phyloP scores from a whole-genome alignment of 2,329 filamentous ascomycete genomes.

The Cladophialophora exuberans region DNA sequence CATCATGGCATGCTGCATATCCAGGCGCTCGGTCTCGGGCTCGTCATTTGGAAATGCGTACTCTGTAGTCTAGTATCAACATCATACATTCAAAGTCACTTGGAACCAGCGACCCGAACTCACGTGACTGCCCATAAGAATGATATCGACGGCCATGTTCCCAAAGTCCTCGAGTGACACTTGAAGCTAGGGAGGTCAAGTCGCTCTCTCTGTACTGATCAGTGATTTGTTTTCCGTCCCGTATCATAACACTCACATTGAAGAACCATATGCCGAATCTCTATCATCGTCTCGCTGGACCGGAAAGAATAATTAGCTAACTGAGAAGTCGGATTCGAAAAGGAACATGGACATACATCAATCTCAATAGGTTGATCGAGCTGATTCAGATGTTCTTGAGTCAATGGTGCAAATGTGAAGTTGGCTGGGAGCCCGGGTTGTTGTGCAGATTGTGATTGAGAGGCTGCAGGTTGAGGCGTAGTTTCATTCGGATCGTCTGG shows the following conservation, averaged over 20 bases:
- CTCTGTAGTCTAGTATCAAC: not conserved
- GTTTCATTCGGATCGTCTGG: too few species aligned
- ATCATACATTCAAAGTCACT: not conserved
- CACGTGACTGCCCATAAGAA: constrained; percentile 15
- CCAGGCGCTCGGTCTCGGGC: constrained; percentile 44
- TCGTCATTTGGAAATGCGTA: constrained; percentile 44
- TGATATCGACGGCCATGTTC: constrained; percentile 25
- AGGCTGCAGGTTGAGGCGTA: not conserved
- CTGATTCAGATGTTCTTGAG: not conserved
- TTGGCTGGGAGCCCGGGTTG: not conserved
- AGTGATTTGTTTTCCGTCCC: not conserved
- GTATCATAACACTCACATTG: constrained; percentile 3
- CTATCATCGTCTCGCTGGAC: constrained; percentile 2
- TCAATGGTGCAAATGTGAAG: not conserved
- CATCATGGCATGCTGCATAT: constrained; percentile 31
- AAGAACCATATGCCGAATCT: constrained; percentile 23
- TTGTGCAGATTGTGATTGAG: not conserved
- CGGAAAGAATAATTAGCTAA: not conserved
- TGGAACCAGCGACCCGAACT: not conserved
- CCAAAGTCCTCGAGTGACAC: constrained; percentile 15
- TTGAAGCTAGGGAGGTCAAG: constrained; percentile 18
- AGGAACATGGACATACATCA: constrained; percentile 11
- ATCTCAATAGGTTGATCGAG: constrained; percentile 7
- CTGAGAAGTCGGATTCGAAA: not conserved
- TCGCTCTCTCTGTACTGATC: constrained; percentile 11